Conservation (phyloP, 768 basidiomycete genomes). For the Tricholomella constricta region DNA sequence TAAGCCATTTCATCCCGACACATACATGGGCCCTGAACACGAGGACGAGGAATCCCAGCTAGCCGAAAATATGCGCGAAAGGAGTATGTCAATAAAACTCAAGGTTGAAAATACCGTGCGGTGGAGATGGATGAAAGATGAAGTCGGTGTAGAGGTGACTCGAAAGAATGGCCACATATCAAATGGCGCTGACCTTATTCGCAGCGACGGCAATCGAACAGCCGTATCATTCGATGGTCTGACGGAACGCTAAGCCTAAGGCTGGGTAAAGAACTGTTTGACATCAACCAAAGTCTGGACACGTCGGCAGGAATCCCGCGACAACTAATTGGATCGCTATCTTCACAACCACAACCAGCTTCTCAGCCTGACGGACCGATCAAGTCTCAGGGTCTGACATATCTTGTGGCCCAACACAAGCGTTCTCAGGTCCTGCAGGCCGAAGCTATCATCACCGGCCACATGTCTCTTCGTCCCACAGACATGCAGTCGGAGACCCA, state of each 20-base stretch:
- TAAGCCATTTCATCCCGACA: slow-evolving; percentile 86
- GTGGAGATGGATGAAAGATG: slow-evolving; percentile 91
- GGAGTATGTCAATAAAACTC: slow-evolving; percentile 82
- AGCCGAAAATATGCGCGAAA: slow-evolving; percentile 66
- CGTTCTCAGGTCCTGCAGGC: slow-evolving; percentile 84
- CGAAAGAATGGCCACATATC: neutral
- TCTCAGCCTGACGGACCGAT: slow-evolving; percentile 31
- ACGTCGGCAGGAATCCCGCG: slow-evolving; percentile 69
- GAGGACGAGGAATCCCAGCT: slow-evolving; percentile 65
- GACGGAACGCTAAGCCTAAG: slow-evolving; percentile 91
- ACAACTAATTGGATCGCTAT: slow-evolving; percentile 48
- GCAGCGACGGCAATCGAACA: slow-evolving; percentile 86
- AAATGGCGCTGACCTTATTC: slow-evolving; percentile 8
- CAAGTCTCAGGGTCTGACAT: slow-evolving; percentile 78
- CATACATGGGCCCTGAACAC: slow-evolving; percentile 81
- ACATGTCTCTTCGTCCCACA: slow-evolving; percentile 82
- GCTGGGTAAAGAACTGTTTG: slow-evolving; percentile 92
- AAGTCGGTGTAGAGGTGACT: slow-evolving; percentile 75
- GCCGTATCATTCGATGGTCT: slow-evolving; percentile 92
- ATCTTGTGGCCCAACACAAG: slow-evolving; percentile 89
- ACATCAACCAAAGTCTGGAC: slow-evolving; percentile 80
- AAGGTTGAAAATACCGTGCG: slow-evolving; percentile 93
- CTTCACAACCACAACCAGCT: slow-evolving; percentile 44
- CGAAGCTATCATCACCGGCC: slow-evolving; percentile 80
- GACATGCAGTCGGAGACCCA: slow-evolving; percentile 92